A percentile compares a stretch with the other conserved stretches of the same genome.
phyloP scores from a whole-genome alignment of 805 yeast species.

The Metschnikowia continentalis region DNA sequence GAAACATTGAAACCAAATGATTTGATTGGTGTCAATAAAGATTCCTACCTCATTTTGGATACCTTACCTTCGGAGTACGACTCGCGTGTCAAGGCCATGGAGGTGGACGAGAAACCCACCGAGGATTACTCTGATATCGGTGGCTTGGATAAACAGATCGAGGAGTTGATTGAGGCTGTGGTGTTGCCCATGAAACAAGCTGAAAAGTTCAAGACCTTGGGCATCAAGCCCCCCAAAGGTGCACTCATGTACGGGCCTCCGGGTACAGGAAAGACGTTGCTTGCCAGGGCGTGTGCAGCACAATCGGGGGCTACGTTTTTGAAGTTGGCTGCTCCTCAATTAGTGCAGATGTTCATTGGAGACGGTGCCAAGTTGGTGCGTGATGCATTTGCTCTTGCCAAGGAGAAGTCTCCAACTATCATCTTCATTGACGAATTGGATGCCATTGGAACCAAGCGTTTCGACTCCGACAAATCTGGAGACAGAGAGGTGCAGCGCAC shows the following conservation, averaged over 20 bases:
- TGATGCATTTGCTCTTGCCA: constrained; percentile 21
- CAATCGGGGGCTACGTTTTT: constrained; percentile 20
- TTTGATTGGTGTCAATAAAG: constrained; percentile 95
- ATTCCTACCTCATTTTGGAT: constrained; percentile 87
- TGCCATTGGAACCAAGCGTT: constrained; percentile 21
- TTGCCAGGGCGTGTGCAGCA: constrained; percentile 22
- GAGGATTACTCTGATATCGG: constrained; percentile 97
- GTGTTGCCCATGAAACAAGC: constrained; percentile 23
- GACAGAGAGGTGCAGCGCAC: constrained; percentile 23
- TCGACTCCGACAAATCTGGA: constrained; percentile 20
- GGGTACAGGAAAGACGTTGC: constrained; percentile 21
- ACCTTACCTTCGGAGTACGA: constrained; percentile 97
- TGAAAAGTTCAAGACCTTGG: constrained; percentile 19
- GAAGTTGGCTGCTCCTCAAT: constrained; percentile 21
- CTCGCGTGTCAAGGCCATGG: constrained; percentile 98
- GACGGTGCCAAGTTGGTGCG: constrained; percentile 22
- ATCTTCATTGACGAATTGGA: constrained; percentile 22
- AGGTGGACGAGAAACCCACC: constrained; percentile 97
- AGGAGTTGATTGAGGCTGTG: constrained; percentile 22
- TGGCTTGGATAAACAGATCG: constrained; percentile 62
- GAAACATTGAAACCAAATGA: constrained; percentile 94
- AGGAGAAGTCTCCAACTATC: constrained; percentile 21
- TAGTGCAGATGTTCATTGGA: constrained; percentile 22
- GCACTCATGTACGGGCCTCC: constrained; percentile 24
- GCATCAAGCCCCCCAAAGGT: constrained; percentile 21